These are phyloP conservation scores for Colletotrichum plurivorum DNA, from an alignment of 2,329 filamentous ascomycete genomes.

Conservation along the genomic window DNA sequence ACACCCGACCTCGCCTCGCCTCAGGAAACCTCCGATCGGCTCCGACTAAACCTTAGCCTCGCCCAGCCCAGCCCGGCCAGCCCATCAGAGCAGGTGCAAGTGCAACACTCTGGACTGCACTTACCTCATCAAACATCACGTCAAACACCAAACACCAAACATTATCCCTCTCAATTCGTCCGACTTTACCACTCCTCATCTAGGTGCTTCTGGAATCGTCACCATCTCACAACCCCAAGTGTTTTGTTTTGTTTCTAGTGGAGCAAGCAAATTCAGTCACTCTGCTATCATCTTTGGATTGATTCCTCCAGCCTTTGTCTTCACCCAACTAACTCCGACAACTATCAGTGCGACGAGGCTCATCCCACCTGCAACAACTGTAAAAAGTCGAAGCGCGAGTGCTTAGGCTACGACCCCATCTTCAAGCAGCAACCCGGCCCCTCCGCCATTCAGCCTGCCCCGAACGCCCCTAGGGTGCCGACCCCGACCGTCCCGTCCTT, in stretches of 20 bases:
- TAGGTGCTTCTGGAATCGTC: not conserved
- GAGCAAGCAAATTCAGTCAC: not conserved
- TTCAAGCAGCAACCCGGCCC: conserved; percentile 83
- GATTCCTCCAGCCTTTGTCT: not conserved
- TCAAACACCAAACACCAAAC: too few species aligned
- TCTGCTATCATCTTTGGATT: not conserved
- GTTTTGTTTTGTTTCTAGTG: not conserved
- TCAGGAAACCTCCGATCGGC: conserved; percentile 12
- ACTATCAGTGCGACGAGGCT: conserved; percentile 88
- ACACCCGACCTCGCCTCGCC: not conserved
- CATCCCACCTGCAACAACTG: conserved; percentile 94
- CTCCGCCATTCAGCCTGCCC: conserved; percentile 79
- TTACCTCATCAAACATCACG: conserved; percentile 21
- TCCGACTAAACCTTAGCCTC: conserved; percentile 5
- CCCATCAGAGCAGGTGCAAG: too few species aligned
- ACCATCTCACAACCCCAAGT: not conserved
- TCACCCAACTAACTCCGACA: conserved; percentile 20
- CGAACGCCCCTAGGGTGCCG: conserved; percentile 60
- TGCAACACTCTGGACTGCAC: not conserved
- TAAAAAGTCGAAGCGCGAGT: conserved; percentile 90
- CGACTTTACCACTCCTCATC: not conserved
- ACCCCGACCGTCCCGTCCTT: conserved; percentile 52
- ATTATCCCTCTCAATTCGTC: too few species aligned
- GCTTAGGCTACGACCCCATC: conserved; percentile 88
- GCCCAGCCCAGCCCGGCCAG: not conserved